Evolutionary conservation across 73 alveolate genomes (phyloP), one percentile per base, ranked within the genome.

Genomic region (Tetrahymena malaccensis): DNA sequence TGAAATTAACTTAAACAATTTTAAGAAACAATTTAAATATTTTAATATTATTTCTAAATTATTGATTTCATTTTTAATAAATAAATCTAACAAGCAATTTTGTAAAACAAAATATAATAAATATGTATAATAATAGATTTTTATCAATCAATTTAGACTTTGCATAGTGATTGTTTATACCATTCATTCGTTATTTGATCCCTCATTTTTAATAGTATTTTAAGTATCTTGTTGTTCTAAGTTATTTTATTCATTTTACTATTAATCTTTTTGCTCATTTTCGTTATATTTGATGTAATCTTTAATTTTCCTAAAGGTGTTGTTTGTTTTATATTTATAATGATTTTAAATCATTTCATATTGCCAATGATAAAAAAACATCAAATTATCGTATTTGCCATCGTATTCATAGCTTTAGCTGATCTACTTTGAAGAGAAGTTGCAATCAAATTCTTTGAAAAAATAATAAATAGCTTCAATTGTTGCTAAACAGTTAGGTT

Each of bases 401-500:
- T 70, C 89, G 31, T 70, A 70, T 27, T 4, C 34, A 31, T 70
- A 70, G 11, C 25, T 70, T 31, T 70, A n/a, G 40, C 89, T 31
- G 31, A 70, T 70, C 25, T 27, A n/a, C 21, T 70, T 70, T 19
- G 89, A 70, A 70, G 40, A 70, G 17, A 27, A 70, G 19, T 70
- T 70, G 37, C 40, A 70, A 70, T 70, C 94, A 95, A 85, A 95
- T 85, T 95, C 97, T 34, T 95, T 44, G 35, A 55, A 95, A 55
- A 55, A 89, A 6, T 89, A 95, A 25, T 95, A 89, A 34, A 95
- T 95, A 8, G 97, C 97, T 55, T 95, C 95, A 15, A 95, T 89
- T 43, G 95, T 95, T 35, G 95, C 97, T 13, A 95, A 43, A 34
- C 96, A 95, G 37, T 95, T 95, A 25, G 93, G 93, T 34, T 94